Conservation (phyloP, 2,329 filamentous ascomycete genomes). For the Pseudogymnoascus verrucosus region DNA sequence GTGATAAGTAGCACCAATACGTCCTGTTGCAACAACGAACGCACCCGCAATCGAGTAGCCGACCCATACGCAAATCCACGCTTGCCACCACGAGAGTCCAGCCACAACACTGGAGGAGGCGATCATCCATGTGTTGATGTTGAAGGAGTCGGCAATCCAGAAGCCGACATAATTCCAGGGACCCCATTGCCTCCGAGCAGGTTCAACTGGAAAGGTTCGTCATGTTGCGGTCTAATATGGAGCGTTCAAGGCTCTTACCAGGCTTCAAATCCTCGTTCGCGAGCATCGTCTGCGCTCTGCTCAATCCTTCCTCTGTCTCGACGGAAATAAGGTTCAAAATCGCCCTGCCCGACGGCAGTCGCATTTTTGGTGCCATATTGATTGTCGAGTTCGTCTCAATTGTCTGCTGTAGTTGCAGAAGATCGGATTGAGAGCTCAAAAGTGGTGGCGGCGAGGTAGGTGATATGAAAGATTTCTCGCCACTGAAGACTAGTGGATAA, state of each 20-base stretch:
- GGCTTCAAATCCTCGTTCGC: conserved; percentile 74
- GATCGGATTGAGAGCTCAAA: not conserved
- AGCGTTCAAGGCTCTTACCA: conserved; percentile 28
- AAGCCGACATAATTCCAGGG: conserved; percentile 84
- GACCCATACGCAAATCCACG: conserved; percentile 80
- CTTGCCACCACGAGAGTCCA: conserved; percentile 86
- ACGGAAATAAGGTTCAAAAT: conserved; percentile 47
- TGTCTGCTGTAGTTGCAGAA: not conserved
- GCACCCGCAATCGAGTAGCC: conserved; percentile 70
- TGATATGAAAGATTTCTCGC: not conserved
- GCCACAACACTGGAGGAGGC: conserved; percentile 71
- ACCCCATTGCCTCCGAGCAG: conserved; percentile 72
- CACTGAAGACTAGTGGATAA: not conserved
- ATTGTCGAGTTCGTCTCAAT: not conserved
- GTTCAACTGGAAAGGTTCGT: conserved; percentile 53
- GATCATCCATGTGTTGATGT: conserved; percentile 94
- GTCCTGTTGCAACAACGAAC: conserved; percentile 71
- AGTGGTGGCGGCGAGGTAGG: not conserved
- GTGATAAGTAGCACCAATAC: conserved; percentile 81
- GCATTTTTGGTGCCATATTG: not conserved
- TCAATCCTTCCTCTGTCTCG: conserved; percentile 67
- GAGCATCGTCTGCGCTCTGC: conserved; percentile 73
- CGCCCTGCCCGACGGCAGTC: not conserved
- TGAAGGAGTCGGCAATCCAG: conserved; percentile 79
- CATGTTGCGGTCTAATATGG: conserved; percentile 17